Conservation (phyloP, 305 asterid genomes). For the Fraxinus nigra region DNA sequence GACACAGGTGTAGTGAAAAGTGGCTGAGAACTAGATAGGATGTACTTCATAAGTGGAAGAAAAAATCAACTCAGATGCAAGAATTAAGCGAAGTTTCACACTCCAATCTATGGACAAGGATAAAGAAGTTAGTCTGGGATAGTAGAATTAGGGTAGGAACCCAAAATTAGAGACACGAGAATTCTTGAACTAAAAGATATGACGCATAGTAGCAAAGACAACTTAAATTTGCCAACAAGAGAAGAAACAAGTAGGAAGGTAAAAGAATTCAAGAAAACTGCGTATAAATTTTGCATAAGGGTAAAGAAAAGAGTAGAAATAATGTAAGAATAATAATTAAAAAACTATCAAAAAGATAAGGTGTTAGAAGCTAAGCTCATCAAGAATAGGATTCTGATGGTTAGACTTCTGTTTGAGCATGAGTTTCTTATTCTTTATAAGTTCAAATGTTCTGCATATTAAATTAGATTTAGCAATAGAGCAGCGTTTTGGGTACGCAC, state of each 20-base stretch:
- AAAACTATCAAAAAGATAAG: not conserved
- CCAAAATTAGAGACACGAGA: not conserved
- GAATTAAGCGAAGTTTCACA: not conserved
- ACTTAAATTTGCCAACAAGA: not conserved
- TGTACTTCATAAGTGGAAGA: not conserved
- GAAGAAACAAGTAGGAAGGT: too few relatives aligned
- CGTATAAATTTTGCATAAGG: too few relatives aligned
- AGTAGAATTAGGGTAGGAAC: not conserved
- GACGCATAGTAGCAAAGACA: not conserved
- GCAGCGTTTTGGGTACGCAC: not conserved
- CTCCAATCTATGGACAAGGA: not conserved
- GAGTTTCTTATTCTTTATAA: not conserved
- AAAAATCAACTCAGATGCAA: not conserved
- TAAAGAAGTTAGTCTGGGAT: not conserved
- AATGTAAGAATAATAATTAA: too few relatives aligned
- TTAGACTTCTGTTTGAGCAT: not conserved
- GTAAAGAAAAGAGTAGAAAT: too few relatives aligned
- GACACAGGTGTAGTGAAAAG: not conserved
- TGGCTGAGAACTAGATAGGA: not conserved
- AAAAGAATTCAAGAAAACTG: too few relatives aligned
- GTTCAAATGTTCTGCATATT: too few relatives aligned
- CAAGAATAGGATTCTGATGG: not conserved
- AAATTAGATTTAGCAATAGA: too few relatives aligned
- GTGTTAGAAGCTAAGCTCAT: not conserved
- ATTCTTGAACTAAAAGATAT: not conserved